Evolutionary conservation across 257 asterid species (phyloP).

Genomic region (Catharanthus roseus): DNA sequence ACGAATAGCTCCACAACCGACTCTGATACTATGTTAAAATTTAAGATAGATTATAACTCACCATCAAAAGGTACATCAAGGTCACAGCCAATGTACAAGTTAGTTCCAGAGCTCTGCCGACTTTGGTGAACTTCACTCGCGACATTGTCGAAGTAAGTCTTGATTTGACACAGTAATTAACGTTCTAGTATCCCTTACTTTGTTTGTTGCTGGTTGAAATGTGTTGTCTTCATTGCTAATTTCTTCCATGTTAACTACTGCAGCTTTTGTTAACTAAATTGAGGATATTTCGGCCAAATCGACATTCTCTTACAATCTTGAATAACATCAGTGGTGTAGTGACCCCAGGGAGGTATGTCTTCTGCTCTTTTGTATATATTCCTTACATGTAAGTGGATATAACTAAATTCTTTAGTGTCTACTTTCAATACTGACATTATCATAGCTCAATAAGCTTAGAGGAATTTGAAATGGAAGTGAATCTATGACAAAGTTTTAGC

Average conservation of each 20-base stretch:
- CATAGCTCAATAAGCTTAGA: too few species aligned
- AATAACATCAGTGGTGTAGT: slow-evolving; percentile 62
- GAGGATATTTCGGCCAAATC: slow-evolving; percentile 45
- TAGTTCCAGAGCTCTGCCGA: slow-evolving; percentile 88
- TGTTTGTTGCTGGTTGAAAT: background rate
- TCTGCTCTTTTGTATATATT: background rate
- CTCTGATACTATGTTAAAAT: too few species aligned
- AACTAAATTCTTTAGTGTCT: background rate
- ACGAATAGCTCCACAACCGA: too few species aligned
- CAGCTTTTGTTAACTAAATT: slow-evolving; percentile 50
- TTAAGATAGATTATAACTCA: too few species aligned
- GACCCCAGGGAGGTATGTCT: slow-evolving; percentile 70
- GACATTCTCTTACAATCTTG: slow-evolving; percentile 56
- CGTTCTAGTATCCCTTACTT: background rate
- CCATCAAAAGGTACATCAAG: slow-evolving; percentile 50
- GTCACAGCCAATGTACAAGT: slow-evolving; percentile 59
- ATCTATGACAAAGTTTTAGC: too few species aligned
- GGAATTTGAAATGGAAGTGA: too few species aligned
- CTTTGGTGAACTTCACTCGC: slow-evolving; percentile 59
- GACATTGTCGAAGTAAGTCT: slow-evolving; percentile 54
- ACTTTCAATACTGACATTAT: background rate
- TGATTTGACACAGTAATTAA: background rate
- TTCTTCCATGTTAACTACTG: slow-evolving; percentile 14
- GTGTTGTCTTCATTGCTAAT: background rate
- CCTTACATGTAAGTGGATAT: background rate